Percentiles rank a stretch among this genome's conserved stretches.
Conservation (phyloP, 371 early-diverging fungal species). For the Mucor saturninus region DNA sequence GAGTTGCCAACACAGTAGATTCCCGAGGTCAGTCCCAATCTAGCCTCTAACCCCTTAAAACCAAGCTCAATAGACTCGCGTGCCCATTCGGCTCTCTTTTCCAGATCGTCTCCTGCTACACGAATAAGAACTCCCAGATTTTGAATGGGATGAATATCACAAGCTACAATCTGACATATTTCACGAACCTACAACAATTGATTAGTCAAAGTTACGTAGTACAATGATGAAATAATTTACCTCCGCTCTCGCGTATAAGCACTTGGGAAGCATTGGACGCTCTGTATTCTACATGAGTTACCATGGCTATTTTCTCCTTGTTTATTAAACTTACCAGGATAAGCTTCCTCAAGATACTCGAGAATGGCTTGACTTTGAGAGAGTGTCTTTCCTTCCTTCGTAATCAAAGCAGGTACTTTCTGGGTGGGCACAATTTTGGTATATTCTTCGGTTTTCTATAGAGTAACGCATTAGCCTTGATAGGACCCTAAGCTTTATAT, state of each 20-base stretch:
- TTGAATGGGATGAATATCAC: slow-evolving; percentile 91
- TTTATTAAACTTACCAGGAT: slow-evolving; percentile 53
- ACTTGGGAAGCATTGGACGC: slow-evolving; percentile 76
- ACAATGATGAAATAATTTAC: slow-evolving; percentile 32
- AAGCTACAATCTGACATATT: slow-evolving; percentile 71
- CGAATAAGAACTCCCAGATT: slow-evolving; percentile 77
- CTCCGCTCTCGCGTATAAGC: slow-evolving; percentile 63
- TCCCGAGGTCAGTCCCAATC: slow-evolving; percentile 66
- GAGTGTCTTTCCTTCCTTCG: slow-evolving; percentile 58
- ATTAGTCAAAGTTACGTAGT: not conserved
- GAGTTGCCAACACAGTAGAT: slow-evolving; percentile 82
- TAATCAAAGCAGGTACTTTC: slow-evolving; percentile 73
- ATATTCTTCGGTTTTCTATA: slow-evolving; percentile 59
- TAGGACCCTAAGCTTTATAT: not conserved
- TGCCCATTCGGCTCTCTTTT: slow-evolving; percentile 69
- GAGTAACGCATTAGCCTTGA: not conserved
- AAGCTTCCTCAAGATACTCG: slow-evolving; percentile 86
- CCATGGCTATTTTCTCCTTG: not conserved
- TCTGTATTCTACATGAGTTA: slow-evolving; percentile 20
- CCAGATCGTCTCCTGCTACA: slow-evolving; percentile 54
- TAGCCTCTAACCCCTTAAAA: slow-evolving; percentile 73
- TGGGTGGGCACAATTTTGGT: slow-evolving; percentile 66
- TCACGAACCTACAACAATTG: slow-evolving; percentile 63
- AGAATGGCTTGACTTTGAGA: slow-evolving; percentile 83
- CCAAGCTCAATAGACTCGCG: slow-evolving; percentile 63